A percentile compares a stretch with the other conserved stretches of the same genome.
Conservation (phyloP, 768 basidiomycete species). For the Cystobasidium onofrii region DNA sequence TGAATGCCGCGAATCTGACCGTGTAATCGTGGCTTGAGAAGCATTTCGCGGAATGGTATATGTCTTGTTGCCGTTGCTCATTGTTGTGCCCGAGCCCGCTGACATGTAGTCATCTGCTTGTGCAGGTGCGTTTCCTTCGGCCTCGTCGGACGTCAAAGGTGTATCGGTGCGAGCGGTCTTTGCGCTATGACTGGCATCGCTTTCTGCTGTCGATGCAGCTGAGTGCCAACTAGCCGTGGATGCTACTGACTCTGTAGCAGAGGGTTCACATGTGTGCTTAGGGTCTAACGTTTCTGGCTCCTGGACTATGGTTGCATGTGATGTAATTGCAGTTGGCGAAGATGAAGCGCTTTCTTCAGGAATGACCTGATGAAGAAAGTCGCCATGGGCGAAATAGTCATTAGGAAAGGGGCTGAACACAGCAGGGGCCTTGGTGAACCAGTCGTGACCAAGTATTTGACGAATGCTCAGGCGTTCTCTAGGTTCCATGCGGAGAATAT, state of each 20-base stretch:
- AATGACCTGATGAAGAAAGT: conserved; percentile 33
- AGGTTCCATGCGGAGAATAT: conserved; percentile 69
- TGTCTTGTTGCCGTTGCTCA: background rate
- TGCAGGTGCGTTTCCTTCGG: conserved; percentile 10
- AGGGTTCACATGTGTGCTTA: conserved; percentile 4
- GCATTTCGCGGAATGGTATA: background rate
- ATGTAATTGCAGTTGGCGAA: background rate
- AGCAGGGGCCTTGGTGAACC: conserved; percentile 55
- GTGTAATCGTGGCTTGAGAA: conserved; percentile 24
- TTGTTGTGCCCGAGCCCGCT: background rate
- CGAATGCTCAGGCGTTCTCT: conserved; percentile 67
- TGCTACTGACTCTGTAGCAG: conserved; percentile 17
- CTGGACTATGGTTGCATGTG: background rate
- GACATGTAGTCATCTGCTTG: background rate
- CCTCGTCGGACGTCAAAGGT: conserved; percentile 29
- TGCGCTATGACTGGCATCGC: background rate
- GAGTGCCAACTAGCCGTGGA: conserved; percentile 32
- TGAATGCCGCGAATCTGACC: conserved; percentile 28
- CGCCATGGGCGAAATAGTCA: conserved; percentile 34
- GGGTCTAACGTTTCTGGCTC: background rate
- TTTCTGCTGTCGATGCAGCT: conserved; percentile 28
- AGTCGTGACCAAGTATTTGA: conserved; percentile 73
- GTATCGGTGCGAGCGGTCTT: background rate
- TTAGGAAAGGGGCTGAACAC: background rate
- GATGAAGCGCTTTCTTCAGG: conserved; percentile 29